Conservation (phyloP, 2,329 filamentous ascomycete genomes). For the Clarireedia sp. region DNA sequence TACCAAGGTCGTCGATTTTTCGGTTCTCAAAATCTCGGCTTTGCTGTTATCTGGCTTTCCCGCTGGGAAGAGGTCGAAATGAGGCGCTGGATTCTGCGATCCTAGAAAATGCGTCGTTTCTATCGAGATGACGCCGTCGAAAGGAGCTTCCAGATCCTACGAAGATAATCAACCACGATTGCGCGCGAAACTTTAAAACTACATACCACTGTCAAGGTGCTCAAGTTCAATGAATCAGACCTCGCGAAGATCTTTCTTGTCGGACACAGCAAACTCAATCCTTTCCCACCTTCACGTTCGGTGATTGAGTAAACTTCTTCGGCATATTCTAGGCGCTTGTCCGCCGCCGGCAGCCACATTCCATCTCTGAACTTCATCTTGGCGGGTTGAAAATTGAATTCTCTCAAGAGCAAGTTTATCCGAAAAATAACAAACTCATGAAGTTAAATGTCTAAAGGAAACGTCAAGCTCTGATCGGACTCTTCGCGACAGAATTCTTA, state of each 20-base stretch:
- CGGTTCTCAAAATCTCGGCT: slow-evolving; percentile 34
- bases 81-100: slow-evolving; percentile 41
- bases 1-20: slow-evolving; percentile 40
- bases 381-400: neutral
- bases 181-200: neutral
- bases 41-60: slow-evolving; percentile 37
- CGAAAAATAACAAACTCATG: too few relatives aligned
- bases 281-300: slow-evolving; percentile 35
- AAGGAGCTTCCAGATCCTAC: slow-evolving; percentile 47
- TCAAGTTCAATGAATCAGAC: slow-evolving; percentile 48
- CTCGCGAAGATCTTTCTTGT: slow-evolving; percentile 46
- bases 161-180: neutral
- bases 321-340: slow-evolving; percentile 54
- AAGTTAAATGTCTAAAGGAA: neutral
- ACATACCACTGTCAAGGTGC: slow-evolving; percentile 44
- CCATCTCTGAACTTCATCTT: slow-evolving; percentile 56
- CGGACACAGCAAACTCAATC: slow-evolving; percentile 48
- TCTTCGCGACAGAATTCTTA: neutral
- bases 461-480: neutral
- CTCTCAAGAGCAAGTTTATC: neutral
- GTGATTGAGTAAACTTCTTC: slow-evolving; percentile 53
- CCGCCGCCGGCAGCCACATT: slow-evolving; percentile 59
- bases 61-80: slow-evolving; percentile 50
- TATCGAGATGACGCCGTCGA: slow-evolving; percentile 52
- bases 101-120: slow-evolving; percentile 52